Conservation (phyloP, 192 early-diverging fungal genomes). For the Coemansia sp. region DNA sequence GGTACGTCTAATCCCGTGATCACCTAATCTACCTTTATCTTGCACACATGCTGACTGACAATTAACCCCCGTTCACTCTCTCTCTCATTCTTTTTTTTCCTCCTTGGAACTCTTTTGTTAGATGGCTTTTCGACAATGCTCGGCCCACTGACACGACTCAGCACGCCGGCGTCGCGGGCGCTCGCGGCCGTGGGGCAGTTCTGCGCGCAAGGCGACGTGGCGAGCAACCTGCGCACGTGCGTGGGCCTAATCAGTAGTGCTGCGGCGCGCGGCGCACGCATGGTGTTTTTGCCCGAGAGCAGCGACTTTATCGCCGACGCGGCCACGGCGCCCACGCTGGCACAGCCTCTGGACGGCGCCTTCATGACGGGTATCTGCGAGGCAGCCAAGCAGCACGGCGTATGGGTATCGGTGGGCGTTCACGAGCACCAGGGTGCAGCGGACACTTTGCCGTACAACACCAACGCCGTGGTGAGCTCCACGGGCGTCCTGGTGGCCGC, state of each 20-base stretch:
- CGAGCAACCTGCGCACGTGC: conserved; percentile 61
- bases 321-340: conserved; percentile 48
- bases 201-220: conserved; percentile 60
- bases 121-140: conserved; percentile 44
- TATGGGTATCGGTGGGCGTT: conserved; percentile 78
- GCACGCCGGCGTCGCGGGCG: conserved; percentile 18
- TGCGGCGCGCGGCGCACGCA: conserved; percentile 60
- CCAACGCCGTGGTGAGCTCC: conserved; percentile 64
- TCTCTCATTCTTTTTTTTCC: not conserved
- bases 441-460: conserved; percentile 56
- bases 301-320: conserved; percentile 74
- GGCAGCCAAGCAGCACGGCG: conserved; percentile 55
- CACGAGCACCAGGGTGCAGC: conserved; percentile 65
- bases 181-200: conserved; percentile 70
- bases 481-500: conserved; percentile 54
- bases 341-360: conserved; percentile 46
- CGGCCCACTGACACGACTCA: conserved; percentile 26
- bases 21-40: too few relatives aligned
- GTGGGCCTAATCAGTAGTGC: conserved; percentile 58
- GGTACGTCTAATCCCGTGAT: conserved; percentile 17
- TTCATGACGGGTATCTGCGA: conserved; percentile 64
- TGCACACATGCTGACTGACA: too few relatives aligned
- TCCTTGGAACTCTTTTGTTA: conserved; percentile 8
- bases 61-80: too few relatives aligned
- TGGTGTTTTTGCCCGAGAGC: conserved; percentile 81